Evolutionary conservation across 345 rosid species (phyloP).

Genomic region (Isatis tinctoria): DNA sequence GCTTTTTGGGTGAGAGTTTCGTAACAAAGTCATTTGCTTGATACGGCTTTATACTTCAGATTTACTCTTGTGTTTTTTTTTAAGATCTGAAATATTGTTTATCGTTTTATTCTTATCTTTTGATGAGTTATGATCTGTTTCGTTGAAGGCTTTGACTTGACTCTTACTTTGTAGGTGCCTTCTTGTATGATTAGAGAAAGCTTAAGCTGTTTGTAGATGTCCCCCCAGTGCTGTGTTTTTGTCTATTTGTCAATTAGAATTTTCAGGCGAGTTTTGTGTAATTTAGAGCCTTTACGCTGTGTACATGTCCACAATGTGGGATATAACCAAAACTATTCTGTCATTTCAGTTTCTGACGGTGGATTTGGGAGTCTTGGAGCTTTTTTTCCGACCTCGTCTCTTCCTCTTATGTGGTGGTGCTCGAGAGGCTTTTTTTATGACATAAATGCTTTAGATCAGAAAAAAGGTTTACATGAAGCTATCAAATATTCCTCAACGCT

Average conservation of each 20-base stretch:
- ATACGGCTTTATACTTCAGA: conserved; percentile 2
- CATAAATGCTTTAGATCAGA: background rate
- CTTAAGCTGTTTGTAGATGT: background rate
- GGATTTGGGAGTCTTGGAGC: conserved; percentile 1
- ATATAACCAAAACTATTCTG: background rate
- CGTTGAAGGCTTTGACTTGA: background rate
- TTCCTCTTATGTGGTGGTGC: conserved; percentile 29
- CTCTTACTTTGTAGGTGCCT: background rate
- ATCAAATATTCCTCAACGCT: conserved; percentile 69
- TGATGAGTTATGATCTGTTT: background rate
- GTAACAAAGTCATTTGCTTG: background rate
- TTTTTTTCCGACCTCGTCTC: background rate
- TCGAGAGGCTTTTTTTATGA: conserved; percentile 22
- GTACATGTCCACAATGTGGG: background rate
- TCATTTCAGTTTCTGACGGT: conserved; percentile 14
- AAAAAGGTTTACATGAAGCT: conserved; percentile 41
- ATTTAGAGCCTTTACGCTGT: background rate
- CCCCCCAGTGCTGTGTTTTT: background rate
- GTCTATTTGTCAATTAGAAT: background rate
- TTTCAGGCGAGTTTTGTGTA: background rate
- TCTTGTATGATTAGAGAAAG: background rate
- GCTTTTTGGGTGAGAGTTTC: background rate
- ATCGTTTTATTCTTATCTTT: background rate
- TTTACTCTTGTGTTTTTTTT: background rate
- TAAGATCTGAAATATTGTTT: background rate